A percentile compares a stretch with the other conserved stretches of the same genome.
Conservation (phyloP, 2,329 filamentous ascomycete species). For the Cucurbitaria berberidis region DNA sequence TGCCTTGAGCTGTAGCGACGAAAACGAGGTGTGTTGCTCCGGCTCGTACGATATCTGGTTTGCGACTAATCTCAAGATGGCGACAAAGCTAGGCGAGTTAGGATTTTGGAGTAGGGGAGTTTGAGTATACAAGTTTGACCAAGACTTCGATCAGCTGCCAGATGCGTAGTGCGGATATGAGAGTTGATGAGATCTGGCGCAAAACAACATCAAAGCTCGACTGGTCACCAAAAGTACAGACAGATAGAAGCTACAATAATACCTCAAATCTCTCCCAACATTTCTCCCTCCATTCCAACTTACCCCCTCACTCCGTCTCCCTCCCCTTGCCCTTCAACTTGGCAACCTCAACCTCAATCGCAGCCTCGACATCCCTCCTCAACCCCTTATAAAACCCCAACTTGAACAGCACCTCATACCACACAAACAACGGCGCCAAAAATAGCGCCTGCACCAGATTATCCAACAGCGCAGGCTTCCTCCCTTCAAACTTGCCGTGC, state of each 20-base stretch:
- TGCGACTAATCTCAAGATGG: too few relatives aligned
- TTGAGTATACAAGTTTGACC: too few relatives aligned
- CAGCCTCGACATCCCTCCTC: slow-evolving; percentile 55
- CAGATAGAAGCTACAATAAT: neutral
- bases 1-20: too few relatives aligned
- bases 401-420: slow-evolving; percentile 89
- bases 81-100: too few relatives aligned
- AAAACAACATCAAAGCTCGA: too few relatives aligned
- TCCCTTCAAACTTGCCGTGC: slow-evolving; percentile 84
- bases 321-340: slow-evolving; percentile 54
- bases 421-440: slow-evolving; percentile 93
- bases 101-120: too few relatives aligned
- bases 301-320: slow-evolving; percentile 4
- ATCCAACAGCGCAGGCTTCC: slow-evolving; percentile 86
- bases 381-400: slow-evolving; percentile 74
- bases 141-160: too few relatives aligned
- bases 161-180: too few relatives aligned
- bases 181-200: too few relatives aligned
- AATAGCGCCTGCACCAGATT: slow-evolving; percentile 91
- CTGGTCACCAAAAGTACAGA: too few relatives aligned
- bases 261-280: neutral
- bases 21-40: too few relatives aligned
- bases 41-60: too few relatives aligned
- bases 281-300: neutral
- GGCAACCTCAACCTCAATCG: slow-evolving; percentile 54